A percentile compares a stretch with the other conserved stretches of the same genome.
These are phyloP conservation scores for Lachnellula willkommii DNA, from an alignment of 2,329 filamentous ascomycete genomes.

Conservation along the genomic window DNA sequence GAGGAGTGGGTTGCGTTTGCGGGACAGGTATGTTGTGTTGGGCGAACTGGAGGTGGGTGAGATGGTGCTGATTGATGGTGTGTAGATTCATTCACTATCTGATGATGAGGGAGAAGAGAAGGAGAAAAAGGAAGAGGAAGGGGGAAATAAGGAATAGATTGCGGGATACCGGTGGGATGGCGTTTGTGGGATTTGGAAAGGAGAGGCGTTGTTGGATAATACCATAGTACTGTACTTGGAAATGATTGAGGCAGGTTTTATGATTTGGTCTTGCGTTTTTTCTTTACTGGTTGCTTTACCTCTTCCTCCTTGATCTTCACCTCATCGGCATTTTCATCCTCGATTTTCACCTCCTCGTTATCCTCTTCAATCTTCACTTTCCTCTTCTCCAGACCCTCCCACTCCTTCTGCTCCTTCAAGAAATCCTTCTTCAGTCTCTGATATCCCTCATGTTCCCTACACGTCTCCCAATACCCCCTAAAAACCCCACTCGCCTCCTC, in stretches of 20 bases:
- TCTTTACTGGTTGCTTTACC: not conserved
- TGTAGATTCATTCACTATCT: not conserved
- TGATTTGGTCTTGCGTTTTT: conserved; percentile 5
- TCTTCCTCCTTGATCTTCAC: not conserved
- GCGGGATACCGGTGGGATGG: not conserved
- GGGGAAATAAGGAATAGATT: no score
- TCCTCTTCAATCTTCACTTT: conserved; percentile 5
- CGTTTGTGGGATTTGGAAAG: not conserved
- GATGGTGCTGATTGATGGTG: not conserved
- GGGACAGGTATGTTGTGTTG: conserved; percentile 47
- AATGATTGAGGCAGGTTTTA: not conserved
- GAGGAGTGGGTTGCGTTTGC: conserved; percentile 77
- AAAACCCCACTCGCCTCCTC: conserved; percentile 45
- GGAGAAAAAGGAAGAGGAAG: not conserved
- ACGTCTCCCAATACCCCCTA: conserved; percentile 43
- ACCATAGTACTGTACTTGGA: not conserved
- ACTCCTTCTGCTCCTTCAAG: conserved; percentile 38
- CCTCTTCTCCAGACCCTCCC: conserved; percentile 8
- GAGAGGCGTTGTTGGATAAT: not conserved
- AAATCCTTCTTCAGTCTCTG: conserved; percentile 40
- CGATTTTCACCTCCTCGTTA: not conserved
- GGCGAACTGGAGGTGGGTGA: conserved; percentile 2
- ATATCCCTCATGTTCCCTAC: conserved; percentile 41
- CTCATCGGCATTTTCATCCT: not conserved
- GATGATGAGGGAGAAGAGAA: not conserved